Evolutionary conservation across 345 rosid species (phyloP), one percentile per base, ranked within the genome.

Genomic region (Brassica nigra): DNA sequence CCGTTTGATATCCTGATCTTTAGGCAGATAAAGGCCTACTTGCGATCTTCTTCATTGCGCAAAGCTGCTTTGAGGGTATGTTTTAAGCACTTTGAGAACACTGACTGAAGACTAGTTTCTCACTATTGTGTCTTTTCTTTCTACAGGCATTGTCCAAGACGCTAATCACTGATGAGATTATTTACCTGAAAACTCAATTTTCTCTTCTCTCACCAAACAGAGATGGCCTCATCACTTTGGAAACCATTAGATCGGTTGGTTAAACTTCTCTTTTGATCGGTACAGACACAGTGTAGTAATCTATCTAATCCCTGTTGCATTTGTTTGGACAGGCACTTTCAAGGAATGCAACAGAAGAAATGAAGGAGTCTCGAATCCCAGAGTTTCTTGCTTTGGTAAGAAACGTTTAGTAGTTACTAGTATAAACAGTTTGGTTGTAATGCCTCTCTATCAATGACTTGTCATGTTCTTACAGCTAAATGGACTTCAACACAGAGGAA

Each of bases 31-130:
- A 92, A 87, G 84, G 85, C 89, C 4, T 95, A 95, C 69, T 84
- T 92, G 87, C 84, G 87, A 70, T 89, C 98, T 4, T 88, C 98
- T 68, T 80, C 92, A 70, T 77, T 95, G 85, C 94, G 97, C 8
- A 90, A 87, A 84, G 92, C 94, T 82, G 98, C 99, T 78, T 80
- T 95, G 75, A 89, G 69, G 95, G 99, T 95, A 82, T 82, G 87
- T 78, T 66, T 39, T 49, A 8, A 47, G 65, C 62, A 31, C 30
- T 18, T 44, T 2, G 30, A 9, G 67, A 57, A 9, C 55, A 23
- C n/a, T 16, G 52, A 15, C 44, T 1, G 36, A 65, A 66, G 68
- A 62, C 5, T 63, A 2, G 31, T 30, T 66, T 2, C 52, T 79
- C 16, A 61, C 62, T 10, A 8, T 59, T 59, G 2, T 64, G 31